These are phyloP conservation scores for Aspergillus egyptiacus DNA, from an alignment of 495 filamentous ascomycete species.

Conservation along the genomic window DNA sequence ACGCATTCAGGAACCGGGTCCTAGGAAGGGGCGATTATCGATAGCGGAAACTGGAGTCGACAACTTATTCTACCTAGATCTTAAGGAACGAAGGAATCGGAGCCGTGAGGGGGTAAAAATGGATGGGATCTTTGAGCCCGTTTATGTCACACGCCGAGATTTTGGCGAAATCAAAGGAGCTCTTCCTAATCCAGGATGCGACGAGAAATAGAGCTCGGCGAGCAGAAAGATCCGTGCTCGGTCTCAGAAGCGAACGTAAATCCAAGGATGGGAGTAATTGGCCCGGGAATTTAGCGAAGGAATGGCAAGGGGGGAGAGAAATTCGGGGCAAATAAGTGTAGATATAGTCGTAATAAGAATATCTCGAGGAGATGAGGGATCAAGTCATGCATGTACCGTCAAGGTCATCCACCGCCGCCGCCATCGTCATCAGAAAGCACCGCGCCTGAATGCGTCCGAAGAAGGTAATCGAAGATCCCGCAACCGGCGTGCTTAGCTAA, in stretches of 20 bases:
- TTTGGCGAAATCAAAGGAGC: constrained; percentile 5
- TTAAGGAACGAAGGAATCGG: not conserved
- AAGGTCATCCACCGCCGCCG: not conserved
- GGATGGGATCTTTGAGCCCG: not conserved
- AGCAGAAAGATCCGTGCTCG: constrained; percentile 37
- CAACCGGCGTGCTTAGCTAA: constrained; percentile 31
- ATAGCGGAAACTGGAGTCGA: constrained; percentile 22
- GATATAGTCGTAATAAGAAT: not conserved
- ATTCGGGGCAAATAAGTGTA: not conserved
- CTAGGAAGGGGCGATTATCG: constrained; percentile 14
- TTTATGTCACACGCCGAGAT: not conserved
- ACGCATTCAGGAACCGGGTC: not conserved
- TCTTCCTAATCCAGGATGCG: not conserved
- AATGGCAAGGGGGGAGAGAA: constrained; percentile 8
- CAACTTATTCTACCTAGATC: not conserved
- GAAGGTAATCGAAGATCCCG: constrained; percentile 31
- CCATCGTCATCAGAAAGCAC: constrained; percentile 1
- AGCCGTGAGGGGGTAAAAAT: not conserved
- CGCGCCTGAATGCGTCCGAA: not conserved
- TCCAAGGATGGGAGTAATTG: constrained; percentile 4
- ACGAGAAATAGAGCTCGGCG: constrained; percentile 3
- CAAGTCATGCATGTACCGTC: constrained; percentile 10
- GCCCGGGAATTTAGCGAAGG: constrained; percentile 4
- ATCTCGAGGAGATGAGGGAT: not conserved
- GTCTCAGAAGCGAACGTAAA: constrained; percentile 28